Conservation (phyloP, 176 grass and related monocot species). For the Aegilops speltoides region DNA sequence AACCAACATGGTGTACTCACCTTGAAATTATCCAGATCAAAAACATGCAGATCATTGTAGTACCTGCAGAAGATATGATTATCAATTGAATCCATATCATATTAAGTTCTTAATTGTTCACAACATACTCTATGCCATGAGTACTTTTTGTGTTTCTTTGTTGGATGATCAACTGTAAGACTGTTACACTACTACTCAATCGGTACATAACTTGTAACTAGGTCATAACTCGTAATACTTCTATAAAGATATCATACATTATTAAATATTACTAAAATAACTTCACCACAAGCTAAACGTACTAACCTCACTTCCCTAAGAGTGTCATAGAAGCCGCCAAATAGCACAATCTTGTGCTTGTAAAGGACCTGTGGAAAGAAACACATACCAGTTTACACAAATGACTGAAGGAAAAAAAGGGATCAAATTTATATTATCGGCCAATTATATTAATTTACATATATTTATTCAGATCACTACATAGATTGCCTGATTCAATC, state of each 20-base stretch:
- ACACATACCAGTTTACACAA: slow-evolving; percentile 3
- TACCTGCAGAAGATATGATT: slow-evolving; percentile 58
- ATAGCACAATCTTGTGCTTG: slow-evolving; percentile 97
- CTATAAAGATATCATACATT: slow-evolving; percentile 9
- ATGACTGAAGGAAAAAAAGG: not conserved
- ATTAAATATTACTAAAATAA: slow-evolving; percentile 18
- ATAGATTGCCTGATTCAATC: not conserved
- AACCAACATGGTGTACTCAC: slow-evolving; percentile 36
- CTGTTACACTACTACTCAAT: slow-evolving; percentile 18
- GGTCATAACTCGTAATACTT: not conserved
- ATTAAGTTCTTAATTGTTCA: not conserved
- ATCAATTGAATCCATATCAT: slow-evolving; percentile 22
- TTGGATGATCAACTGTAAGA: slow-evolving; percentile 13
- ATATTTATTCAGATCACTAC: not conserved
- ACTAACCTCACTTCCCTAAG: slow-evolving; percentile 96
- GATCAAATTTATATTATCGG: not conserved
- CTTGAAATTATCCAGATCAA: slow-evolving; percentile 97
- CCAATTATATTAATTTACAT: not conserved
- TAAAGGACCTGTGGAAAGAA: slow-evolving; percentile 78
- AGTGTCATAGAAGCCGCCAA: slow-evolving; percentile 99
- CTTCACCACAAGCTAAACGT: slow-evolving; percentile 20
- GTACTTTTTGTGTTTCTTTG: slow-evolving; percentile 15
- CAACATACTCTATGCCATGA: not conserved
- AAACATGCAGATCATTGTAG: slow-evolving; percentile 91
- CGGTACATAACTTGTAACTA: slow-evolving; percentile 1